Conservation (phyloP, 495 filamentous ascomycete species). For the Penicillium ochrochloron region DNA sequence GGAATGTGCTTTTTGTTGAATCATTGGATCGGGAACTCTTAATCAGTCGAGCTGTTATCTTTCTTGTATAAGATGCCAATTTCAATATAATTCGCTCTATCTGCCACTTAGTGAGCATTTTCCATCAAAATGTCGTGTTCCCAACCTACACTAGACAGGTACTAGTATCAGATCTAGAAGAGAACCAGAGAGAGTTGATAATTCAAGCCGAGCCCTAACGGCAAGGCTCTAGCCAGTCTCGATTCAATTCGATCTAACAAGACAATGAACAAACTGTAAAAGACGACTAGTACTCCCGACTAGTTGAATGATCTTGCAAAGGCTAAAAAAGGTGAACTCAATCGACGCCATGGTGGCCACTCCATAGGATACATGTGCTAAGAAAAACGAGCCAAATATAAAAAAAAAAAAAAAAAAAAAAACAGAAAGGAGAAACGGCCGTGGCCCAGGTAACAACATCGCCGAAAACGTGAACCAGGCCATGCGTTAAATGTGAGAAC, state of each 20-base stretch:
- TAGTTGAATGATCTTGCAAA: conserved; percentile 25
- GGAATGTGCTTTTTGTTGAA: neutral
- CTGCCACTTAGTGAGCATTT: neutral
- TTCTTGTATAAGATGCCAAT: conserved; percentile 14
- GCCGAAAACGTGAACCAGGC: neutral
- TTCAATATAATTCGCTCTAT: conserved; percentile 9
- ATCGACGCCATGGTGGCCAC: conserved; percentile 34
- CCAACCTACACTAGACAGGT: neutral
- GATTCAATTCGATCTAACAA: conserved; percentile 27
- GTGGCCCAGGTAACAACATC: conserved; percentile 7
- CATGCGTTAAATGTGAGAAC: conserved; percentile 13
- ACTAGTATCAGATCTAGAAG: neutral
- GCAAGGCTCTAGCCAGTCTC: conserved; percentile 15
- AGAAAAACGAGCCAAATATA: too few relatives aligned
- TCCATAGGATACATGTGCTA: conserved; percentile 37
- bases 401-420: conserved; percentile 23
- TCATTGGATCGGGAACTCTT: neutral
- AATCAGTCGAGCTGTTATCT: neutral
- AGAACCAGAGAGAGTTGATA: neutral
- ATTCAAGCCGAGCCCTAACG: conserved; percentile 7
- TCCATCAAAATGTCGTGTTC: neutral
- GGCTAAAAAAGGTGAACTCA: conserved; percentile 26
- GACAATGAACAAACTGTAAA: conserved; percentile 8
- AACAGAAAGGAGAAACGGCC: conserved; percentile 22
- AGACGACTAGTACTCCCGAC: conserved; percentile 22